These are phyloP conservation scores for Eustoma russellianum DNA, from an alignment of 257 asterid species.

Conservation along the genomic window DNA sequence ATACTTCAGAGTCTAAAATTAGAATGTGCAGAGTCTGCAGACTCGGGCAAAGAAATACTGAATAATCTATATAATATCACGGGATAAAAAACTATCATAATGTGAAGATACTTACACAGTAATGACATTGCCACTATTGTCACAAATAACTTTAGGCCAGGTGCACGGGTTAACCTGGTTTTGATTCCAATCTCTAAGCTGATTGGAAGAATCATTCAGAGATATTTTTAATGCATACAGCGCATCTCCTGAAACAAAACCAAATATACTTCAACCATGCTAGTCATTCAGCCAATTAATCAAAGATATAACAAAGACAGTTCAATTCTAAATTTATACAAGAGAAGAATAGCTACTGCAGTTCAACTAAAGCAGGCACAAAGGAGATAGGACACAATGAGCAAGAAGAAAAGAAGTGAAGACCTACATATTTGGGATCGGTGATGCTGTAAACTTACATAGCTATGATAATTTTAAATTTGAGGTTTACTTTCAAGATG, in stretches of 20 bases:
- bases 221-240: conserved; percentile 49
- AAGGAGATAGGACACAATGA: too few species aligned
- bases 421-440: too few species aligned
- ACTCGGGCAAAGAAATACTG: background rate
- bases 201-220: conserved; percentile 55
- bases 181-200: conserved; percentile 73
- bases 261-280: background rate
- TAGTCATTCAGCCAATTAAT: too few species aligned
- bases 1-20: background rate
- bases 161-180: conserved; percentile 88
- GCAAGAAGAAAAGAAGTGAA: too few species aligned
- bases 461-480: too few species aligned
- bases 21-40: background rate
- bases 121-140: conserved; percentile 36
- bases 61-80: background rate
- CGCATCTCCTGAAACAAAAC: conserved; percentile 56
- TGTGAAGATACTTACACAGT: conserved; percentile 57
- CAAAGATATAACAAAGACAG: too few species aligned
- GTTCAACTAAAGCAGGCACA: too few species aligned
- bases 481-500: too few species aligned
- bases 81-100: background rate
- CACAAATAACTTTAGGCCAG: conserved; percentile 81
- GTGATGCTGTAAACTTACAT: too few species aligned
- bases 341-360: too few species aligned
- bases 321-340: too few species aligned